Evolutionary conservation across 2,329 filamentous ascomycete species (phyloP).

Genomic region (Neofusicoccum sp.): DNA sequence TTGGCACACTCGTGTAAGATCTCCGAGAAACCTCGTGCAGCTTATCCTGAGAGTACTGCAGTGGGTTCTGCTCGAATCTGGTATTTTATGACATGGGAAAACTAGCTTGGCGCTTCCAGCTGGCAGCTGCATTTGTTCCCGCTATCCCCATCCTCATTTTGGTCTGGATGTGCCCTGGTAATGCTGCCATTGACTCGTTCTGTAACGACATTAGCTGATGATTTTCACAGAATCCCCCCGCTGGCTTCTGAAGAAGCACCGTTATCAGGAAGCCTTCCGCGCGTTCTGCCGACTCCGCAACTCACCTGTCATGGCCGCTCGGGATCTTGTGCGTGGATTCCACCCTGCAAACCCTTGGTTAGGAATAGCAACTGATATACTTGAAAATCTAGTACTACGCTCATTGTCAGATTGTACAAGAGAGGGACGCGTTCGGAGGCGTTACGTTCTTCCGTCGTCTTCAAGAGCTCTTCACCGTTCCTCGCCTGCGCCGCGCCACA

Average conservation of each 20-base stretch:
- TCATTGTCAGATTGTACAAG: conserved; percentile 36
- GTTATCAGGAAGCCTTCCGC: conserved; percentile 37
- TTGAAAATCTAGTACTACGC: conserved; percentile 33
- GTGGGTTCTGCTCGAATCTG: conserved; percentile 40
- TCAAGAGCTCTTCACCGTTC: conserved; percentile 63
- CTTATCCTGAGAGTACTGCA: not conserved
- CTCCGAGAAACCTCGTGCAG: not conserved
- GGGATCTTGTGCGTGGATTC: conserved; percentile 34
- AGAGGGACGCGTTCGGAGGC: conserved; percentile 30
- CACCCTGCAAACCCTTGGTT: not conserved
- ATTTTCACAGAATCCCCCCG: conserved; percentile 26
- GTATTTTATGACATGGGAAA: conserved; percentile 36
- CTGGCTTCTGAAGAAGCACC: conserved; percentile 42
- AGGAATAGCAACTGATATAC: not conserved
- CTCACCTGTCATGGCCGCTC: conserved; percentile 40
- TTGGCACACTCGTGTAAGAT: conserved; percentile 43
- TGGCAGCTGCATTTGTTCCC: conserved; percentile 41
- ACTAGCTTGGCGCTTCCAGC: conserved; percentile 40
- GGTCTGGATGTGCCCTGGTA: conserved; percentile 40
- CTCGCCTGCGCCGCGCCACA: conserved; percentile 68
- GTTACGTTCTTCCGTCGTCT: conserved; percentile 43
- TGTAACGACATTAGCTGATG: not conserved
- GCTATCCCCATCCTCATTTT: conserved; percentile 36
- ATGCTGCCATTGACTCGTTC: no score
- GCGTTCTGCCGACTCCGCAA: conserved; percentile 40